Percentiles rank a stretch among this genome's conserved stretches.
Evolutionary conservation across 2,329 filamentous ascomycete genomes (phyloP).

Genomic region (Exophiala spinifera): DNA sequence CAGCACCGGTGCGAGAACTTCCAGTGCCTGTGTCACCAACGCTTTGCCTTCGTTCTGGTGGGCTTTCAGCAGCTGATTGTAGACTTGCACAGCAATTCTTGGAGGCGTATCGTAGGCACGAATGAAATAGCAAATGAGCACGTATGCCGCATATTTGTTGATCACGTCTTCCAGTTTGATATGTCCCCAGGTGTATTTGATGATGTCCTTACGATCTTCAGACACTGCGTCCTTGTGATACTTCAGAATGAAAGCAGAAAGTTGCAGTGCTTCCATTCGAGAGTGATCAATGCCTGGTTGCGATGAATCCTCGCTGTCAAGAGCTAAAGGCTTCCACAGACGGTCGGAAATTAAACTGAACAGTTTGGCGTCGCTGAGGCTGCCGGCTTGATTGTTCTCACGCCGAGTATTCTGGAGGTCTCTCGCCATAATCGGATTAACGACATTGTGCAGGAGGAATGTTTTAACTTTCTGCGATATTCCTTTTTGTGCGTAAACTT

Average conservation of each 20-base stretch:
- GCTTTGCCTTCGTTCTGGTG: constrained; percentile 93
- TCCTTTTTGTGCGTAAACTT: constrained; percentile 75
- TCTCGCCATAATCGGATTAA: constrained; percentile 95
- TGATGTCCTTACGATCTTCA: constrained; percentile 93
- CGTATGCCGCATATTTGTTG: constrained; percentile 97
- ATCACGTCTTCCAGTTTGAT: constrained; percentile 98
- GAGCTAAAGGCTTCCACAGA: constrained; percentile 86
- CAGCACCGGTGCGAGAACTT: constrained; percentile 90
- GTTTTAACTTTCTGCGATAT: constrained; percentile 87
- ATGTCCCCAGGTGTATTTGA: constrained; percentile 98
- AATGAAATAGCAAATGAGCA: constrained; percentile 96
- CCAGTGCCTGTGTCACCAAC: constrained; percentile 88
- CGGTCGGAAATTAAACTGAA: constrained; percentile 88
- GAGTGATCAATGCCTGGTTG: constrained; percentile 92
- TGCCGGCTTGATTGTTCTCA: constrained; percentile 57
- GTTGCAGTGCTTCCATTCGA: constrained; percentile 89
- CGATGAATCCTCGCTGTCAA: constrained; percentile 77
- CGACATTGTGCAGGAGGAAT: constrained; percentile 84
- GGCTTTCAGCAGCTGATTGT: constrained; percentile 82
- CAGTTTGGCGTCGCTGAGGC: constrained; percentile 79
- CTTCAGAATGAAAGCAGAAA: constrained; percentile 92
- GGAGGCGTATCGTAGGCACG: constrained; percentile 92
- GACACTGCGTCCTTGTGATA: constrained; percentile 86
- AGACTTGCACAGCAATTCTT: constrained; percentile 95
- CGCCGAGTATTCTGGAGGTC: constrained; percentile 84